A percentile compares a stretch with the other conserved stretches of the same genome.
Conservation (phyloP, 352 stramenopile genomes). For the Phytophthora capsici region DNA sequence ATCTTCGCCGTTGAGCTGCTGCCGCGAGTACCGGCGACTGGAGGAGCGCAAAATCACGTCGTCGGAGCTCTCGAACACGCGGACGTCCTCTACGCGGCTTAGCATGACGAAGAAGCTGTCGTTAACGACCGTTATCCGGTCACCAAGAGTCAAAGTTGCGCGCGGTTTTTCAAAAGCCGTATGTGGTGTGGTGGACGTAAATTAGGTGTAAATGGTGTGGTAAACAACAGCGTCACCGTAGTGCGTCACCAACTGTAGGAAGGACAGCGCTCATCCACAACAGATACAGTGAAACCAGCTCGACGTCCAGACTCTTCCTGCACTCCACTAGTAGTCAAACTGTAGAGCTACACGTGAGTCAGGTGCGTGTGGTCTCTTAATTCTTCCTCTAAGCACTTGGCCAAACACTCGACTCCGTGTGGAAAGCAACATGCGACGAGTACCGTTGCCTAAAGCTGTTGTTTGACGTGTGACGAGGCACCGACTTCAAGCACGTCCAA, state of each 20-base stretch:
- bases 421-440: conserved; percentile 23
- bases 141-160: neutral
- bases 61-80: conserved; percentile 68
- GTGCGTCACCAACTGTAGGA: too few species aligned
- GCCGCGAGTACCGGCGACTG: conserved; percentile 6
- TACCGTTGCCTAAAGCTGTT: conserved; percentile 6
- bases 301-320: too few species aligned
- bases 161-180: conserved; percentile 9
- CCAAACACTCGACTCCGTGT: too few species aligned
- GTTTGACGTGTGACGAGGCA: conserved; percentile 25
- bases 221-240: neutral
- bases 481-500: conserved; percentile 14
- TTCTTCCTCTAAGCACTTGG: too few species aligned
- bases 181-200: neutral
- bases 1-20: conserved; percentile 1
- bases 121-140: neutral
- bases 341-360: too few species aligned
- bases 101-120: conserved; percentile 41
- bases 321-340: too few species aligned
- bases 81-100: conserved; percentile 61
- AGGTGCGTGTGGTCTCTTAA: too few species aligned
- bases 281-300: too few species aligned
- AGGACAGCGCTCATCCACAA: too few species aligned
- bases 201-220: neutral
- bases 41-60: conserved; percentile 52